Conservation (phyloP, 345 rosid genomes). For the Salix udensis region DNA sequence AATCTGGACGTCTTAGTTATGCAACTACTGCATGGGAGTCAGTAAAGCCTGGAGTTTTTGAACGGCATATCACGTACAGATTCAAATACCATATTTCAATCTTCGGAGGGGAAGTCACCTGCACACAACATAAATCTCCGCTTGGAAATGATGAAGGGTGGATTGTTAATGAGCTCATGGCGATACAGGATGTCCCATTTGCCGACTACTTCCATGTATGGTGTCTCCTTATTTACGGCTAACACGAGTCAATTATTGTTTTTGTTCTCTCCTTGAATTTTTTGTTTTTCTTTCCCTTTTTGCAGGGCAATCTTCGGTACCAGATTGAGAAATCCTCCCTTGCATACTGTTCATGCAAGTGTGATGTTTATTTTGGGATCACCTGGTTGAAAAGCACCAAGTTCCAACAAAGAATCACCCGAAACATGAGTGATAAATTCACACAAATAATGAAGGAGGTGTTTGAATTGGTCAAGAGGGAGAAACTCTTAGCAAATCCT, state of each 20-base stretch:
- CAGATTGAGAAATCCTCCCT: slow-evolving; percentile 45
- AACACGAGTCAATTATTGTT: neutral
- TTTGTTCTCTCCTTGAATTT: neutral
- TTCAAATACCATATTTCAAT: slow-evolving; percentile 63
- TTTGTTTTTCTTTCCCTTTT: neutral
- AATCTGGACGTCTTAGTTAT: slow-evolving; percentile 67
- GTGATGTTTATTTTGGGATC: slow-evolving; percentile 50
- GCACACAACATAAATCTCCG: slow-evolving; percentile 55
- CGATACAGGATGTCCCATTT: slow-evolving; percentile 64
- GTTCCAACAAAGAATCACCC: slow-evolving; percentile 66
- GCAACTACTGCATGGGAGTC: slow-evolving; percentile 57
- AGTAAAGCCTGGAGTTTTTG: slow-evolving; percentile 38
- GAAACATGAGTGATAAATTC: slow-evolving; percentile 58
- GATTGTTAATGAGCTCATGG: slow-evolving; percentile 61
- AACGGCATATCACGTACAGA: slow-evolving; percentile 55
- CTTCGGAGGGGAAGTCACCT: slow-evolving; percentile 75
- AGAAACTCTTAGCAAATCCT: slow-evolving; percentile 32
- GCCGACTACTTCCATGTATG: slow-evolving; percentile 57
- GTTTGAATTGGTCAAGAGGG: slow-evolving; percentile 54
- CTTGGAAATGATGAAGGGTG: slow-evolving; percentile 50
- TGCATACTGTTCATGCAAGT: slow-evolving; percentile 50
- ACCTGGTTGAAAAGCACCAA: slow-evolving; percentile 65
- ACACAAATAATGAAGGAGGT: slow-evolving; percentile 48
- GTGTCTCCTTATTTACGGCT: no score
- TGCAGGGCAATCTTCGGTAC: slow-evolving; percentile 59